These are phyloP conservation scores for Stemphylium lycopersici DNA, from an alignment of 2,329 filamentous ascomycete genomes.

Conservation along the genomic window DNA sequence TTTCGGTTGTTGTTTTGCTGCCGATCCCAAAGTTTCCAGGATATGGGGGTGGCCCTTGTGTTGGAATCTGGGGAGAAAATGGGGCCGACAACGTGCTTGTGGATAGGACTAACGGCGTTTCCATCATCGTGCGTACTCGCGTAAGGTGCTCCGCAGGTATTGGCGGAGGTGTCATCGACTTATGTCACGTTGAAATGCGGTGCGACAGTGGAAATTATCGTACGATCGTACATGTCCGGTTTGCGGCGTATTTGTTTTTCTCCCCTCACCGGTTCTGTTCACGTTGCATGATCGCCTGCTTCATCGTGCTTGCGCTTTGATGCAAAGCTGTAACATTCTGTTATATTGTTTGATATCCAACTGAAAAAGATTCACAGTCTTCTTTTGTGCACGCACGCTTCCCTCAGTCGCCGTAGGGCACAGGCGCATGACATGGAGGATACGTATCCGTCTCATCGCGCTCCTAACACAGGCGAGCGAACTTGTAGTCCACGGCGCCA, in stretches of 20 bases:
- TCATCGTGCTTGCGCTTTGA: background rate
- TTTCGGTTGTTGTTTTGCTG: constrained; percentile 3
- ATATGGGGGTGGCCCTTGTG: background rate
- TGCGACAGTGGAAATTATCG: constrained; percentile 2
- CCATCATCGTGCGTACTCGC: background rate
- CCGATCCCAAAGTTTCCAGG: background rate
- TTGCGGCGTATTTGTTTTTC: background rate
- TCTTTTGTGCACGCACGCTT: background rate
- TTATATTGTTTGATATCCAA: background rate
- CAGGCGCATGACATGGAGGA: background rate
- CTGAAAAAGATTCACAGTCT: constrained; percentile 1
- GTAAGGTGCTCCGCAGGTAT: background rate
- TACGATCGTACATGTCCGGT: background rate
- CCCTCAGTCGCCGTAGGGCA: background rate
- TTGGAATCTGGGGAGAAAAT: constrained; percentile 9
- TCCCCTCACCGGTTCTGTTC: background rate
- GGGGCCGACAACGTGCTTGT: constrained; percentile 4
- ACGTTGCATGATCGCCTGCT: background rate
- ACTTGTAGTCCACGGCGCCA: constrained; percentile 31
- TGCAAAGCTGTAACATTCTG: background rate
- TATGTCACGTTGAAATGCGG: constrained; percentile 1
- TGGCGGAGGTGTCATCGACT: background rate
- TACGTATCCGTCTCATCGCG: constrained; percentile 4
- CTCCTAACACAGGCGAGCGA: constrained; percentile 25
- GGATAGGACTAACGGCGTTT: background rate